phyloP scores from a whole-genome alignment of 2,329 filamentous ascomycete genomes.

The Aspergillus latus region DNA sequence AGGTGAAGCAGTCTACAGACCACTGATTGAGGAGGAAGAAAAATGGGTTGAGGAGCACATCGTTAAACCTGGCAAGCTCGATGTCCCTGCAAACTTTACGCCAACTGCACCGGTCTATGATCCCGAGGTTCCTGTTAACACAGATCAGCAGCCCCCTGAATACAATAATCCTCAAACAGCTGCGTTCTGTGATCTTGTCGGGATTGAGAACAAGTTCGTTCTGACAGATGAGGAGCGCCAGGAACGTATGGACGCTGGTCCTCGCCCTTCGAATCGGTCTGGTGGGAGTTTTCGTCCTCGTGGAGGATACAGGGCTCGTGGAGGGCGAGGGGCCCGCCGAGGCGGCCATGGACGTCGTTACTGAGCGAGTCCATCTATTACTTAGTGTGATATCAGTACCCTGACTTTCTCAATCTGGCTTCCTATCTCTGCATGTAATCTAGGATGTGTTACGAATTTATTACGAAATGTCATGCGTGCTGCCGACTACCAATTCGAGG shows the following conservation, averaged over 20 bases:
- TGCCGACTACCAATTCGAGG: background rate
- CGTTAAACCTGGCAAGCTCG: constrained; percentile 60
- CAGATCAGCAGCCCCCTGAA: constrained; percentile 67
- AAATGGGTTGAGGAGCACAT: constrained; percentile 81
- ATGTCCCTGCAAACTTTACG: constrained; percentile 75
- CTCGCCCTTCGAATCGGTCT: constrained; percentile 40
- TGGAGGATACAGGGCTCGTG: constrained; percentile 21
- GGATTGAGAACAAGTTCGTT: constrained; percentile 73
- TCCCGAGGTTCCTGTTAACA: constrained; percentile 56
- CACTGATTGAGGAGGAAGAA: constrained; percentile 67
- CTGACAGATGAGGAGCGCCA: constrained; percentile 69
- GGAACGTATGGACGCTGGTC: constrained; percentile 59
- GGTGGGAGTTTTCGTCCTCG: constrained; percentile 26
- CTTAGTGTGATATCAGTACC: too few relatives aligned
- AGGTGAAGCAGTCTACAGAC: constrained; percentile 67
- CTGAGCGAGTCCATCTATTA: too few relatives aligned
- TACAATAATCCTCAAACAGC: constrained; percentile 85
- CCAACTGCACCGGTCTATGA: constrained; percentile 72
- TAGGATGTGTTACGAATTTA: background rate
- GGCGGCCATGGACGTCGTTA: constrained; percentile 18
- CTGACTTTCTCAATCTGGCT: background rate
- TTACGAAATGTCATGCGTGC: background rate
- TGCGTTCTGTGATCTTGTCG: constrained; percentile 76
- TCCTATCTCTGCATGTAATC: background rate
- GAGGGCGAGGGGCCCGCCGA: constrained; percentile 15